Evolutionary conservation across 2,329 filamentous ascomycete genomes (phyloP).

Genomic region (Curvularia sp.): DNA sequence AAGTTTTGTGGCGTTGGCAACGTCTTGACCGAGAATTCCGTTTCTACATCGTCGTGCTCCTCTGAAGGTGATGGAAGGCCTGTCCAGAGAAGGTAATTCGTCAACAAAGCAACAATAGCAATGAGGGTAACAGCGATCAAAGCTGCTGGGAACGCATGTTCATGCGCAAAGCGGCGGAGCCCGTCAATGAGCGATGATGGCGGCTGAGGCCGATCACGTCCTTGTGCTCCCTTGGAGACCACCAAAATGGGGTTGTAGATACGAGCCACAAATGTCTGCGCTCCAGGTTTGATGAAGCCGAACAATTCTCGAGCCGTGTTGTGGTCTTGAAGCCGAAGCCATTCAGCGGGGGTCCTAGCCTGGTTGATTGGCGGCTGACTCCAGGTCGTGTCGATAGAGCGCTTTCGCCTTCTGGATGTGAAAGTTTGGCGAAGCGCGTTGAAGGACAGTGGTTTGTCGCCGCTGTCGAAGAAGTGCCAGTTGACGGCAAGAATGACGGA

Average conservation of each 20-base stretch:
- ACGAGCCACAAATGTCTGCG: constrained; percentile 74
- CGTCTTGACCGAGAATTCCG: constrained; percentile 66
- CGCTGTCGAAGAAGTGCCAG: constrained; percentile 76
- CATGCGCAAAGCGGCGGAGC: constrained; percentile 57
- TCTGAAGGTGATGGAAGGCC: constrained; percentile 58
- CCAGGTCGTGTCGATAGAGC: constrained; percentile 26
- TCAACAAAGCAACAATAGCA: constrained; percentile 71
- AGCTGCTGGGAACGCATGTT: constrained; percentile 73
- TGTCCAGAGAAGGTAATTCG: constrained; percentile 77
- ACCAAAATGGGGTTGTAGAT: constrained; percentile 79
- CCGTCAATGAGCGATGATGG: constrained; percentile 63
- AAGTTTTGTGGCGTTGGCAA: constrained; percentile 70
- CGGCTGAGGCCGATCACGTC: constrained; percentile 61
- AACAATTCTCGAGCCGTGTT: constrained; percentile 80
- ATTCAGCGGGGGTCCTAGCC: constrained; percentile 76
- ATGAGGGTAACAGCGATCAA: constrained; percentile 69
- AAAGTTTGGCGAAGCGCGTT: constrained; percentile 30
- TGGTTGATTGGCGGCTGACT: constrained; percentile 70
- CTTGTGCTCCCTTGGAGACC: constrained; percentile 72
- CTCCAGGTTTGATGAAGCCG: constrained; percentile 73
- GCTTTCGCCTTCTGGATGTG: constrained; percentile 32
- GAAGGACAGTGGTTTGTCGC: constrained; percentile 50
- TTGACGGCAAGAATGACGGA: constrained; percentile 76
- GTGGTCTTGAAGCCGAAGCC: constrained; percentile 79
- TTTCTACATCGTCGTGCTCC: constrained; percentile 58